These are phyloP conservation scores for Cercospora sp. DNA, from an alignment of 2,329 filamentous ascomycete species.

Conservation along the genomic window DNA sequence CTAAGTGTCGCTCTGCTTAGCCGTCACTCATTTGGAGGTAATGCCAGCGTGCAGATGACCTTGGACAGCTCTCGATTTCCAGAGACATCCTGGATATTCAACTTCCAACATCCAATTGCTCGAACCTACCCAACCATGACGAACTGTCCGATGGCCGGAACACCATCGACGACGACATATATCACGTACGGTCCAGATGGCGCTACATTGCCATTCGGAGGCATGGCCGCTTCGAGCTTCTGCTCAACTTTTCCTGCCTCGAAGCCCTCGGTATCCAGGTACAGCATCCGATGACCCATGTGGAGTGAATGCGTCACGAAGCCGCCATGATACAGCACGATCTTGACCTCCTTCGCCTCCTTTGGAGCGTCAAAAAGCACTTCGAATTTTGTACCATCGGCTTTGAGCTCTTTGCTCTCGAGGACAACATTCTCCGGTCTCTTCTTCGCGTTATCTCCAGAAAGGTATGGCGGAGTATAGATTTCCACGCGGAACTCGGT, in stretches of 20 bases:
- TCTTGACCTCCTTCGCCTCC: slow-evolving; percentile 48
- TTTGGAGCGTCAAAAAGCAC: slow-evolving; percentile 51
- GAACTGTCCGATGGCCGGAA: slow-evolving; percentile 55
- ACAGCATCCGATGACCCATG: slow-evolving; percentile 61
- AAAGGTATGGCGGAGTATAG: slow-evolving; percentile 62
- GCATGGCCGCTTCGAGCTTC: slow-evolving; percentile 53
- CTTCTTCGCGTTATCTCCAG: slow-evolving; percentile 50
- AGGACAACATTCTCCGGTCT: slow-evolving; percentile 53
- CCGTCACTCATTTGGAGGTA: not conserved
- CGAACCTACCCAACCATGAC: slow-evolving; percentile 41
- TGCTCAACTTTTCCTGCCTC: slow-evolving; percentile 44
- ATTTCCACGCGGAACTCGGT: slow-evolving; percentile 64
- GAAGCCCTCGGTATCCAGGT: slow-evolving; percentile 54
- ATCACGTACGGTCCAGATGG: slow-evolving; percentile 61
- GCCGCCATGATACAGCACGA: slow-evolving; percentile 59
- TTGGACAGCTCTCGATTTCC: not conserved
- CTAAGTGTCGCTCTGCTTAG: too few species aligned
- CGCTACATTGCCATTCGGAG: slow-evolving; percentile 55
- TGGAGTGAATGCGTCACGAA: slow-evolving; percentile 63
- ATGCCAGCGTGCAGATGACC: not conserved
- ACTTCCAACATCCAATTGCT: too few species aligned
- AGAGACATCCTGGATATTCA: too few species aligned
- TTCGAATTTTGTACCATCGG: slow-evolving; percentile 49
- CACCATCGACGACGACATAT: slow-evolving; percentile 59
- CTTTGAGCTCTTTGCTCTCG: slow-evolving; percentile 46